Base-by-base conservation (phyloP, 345 rosid species). In the Mangifera indica region DNA sequence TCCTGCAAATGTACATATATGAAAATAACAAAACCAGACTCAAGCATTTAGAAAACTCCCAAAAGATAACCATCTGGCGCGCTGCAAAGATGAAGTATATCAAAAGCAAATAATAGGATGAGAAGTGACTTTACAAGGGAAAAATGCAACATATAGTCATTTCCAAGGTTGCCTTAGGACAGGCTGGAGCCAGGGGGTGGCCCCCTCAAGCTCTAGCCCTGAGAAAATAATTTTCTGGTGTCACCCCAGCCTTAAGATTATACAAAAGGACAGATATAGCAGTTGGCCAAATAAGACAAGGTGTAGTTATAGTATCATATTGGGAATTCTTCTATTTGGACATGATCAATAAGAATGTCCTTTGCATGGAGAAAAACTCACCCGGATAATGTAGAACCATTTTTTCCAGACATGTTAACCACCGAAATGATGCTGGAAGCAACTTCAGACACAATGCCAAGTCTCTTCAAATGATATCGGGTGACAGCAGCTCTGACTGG, bases 401-500 rank as follows among this genome's bases (percentile, higher is more conserved):
- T 87, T 77, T 77, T 84, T 55, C 80, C 84, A 52, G 73, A 78
- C 18, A 56, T 21, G 61, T 83, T 64, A 60, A 77, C 80, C 0
- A 81, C 85, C 22, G 71, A 72, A 66, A 79, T 81, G 77, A 88
- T 77, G 75, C 77, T 84, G 34, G 80, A 81, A n/a, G 79, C 83
- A 24, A 95, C 79, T 63, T 95, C 93, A 11, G 86, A 93, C 18
- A 69, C 44, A 69, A 95, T 89, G 54, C 98, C 99, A 21, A 95
- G 97, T 77, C 99, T 86, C 77, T 87, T 90, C 82, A 95, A 77
- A 81, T 95, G 99, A 78, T 95, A 95, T 78, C 60, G 83, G 63
- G 96, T 92, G 37, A 90, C 96, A 10, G 98, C 91, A 45, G 98
- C 98, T 83, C 99, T 84, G 60, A 95, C 98, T 0, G 93, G 93